Evolutionary conservation across 768 basidiomycete genomes (phyloP), one percentile per base, ranked within the genome.

Genomic region (Pulveroboletus sp.): DNA sequence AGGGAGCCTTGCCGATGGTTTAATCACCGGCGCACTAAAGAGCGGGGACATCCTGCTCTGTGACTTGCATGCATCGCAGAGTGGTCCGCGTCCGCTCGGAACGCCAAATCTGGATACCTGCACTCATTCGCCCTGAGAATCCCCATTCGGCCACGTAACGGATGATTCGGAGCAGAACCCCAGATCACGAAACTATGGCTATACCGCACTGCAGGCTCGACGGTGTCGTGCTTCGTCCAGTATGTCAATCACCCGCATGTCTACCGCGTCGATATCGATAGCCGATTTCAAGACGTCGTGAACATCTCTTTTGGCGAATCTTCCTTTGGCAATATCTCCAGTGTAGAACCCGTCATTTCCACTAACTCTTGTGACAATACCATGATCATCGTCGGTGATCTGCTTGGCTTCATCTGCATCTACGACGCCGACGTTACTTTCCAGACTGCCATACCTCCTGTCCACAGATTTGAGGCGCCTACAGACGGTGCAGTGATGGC

Each of bases 331-430:
- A 59, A 70, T 11, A n/a, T n/a, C n/a, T n/a, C n/a, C n/a, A n/a
- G n/a, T n/a, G n/a, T n/a, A n/a, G n/a, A n/a, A n/a, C n/a, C n/a
- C n/a, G n/a, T n/a, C n/a, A n/a, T n/a, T n/a, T n/a, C n/a, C n/a
- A n/a, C n/a, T n/a, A n/a, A n/a, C 16, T n/a, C n/a, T n/a, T n/a
- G n/a, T n/a, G n/a, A n/a, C n/a, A n/a, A n/a, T n/a, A n/a, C n/a
- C 58, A 79, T 87, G 60, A 64, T 89, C 29, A 58, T 89, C 9
- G 71, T 69, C 2, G 89, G 89, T 2, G 84, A 90, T 60, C 67
- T 71, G 20, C 69, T 86, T 22, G 89, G 88, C 2, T 80, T 73
- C 35, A 65, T 89, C 38, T 79, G 73, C 47, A 67, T 88, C 5
- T 89, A 84, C 58, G 72, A 78, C 29, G 85, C 79, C 77, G 45